Evolutionary conservation across 768 basidiomycete species (phyloP), one percentile per base, ranked within the genome.

Genomic region (Basidioascus undulatus): DNA sequence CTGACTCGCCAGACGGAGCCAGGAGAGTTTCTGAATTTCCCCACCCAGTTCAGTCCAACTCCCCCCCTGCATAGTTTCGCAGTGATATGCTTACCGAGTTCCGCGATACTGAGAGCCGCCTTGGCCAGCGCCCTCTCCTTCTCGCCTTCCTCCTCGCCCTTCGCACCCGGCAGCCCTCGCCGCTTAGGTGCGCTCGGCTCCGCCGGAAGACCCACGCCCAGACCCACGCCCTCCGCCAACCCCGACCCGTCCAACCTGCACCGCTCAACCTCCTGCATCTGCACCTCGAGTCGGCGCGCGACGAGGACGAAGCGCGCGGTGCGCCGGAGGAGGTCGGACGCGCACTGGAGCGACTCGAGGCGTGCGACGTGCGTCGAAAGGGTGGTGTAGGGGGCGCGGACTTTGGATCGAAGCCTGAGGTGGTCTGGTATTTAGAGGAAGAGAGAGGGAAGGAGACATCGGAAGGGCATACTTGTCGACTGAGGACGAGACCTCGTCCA

Each of bases 81-180:
- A 19, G n/a, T 37, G n/a, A 19, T 19, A 20, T 37, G 44, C 75
- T 49, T 45, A 82, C 84, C 66, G 32, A 96, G 63, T 56, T 98
- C 89, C 1, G 87, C 82, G 8, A 96, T 73, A 30, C 73, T 86
- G 50, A 94, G 61, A n/a, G 87, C 89, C 2, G 89, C 87, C 57
- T 87, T 87, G 2, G 84, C 77, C 51, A 94, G 73, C 13, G 70
- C 70, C 8, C 89, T 66, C 52, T 92, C 87, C 55, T 73, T 74
- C 48, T 82, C 78, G 23, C 81, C 76, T 50, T 76, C 76, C 26
- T 62, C 54, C 23, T 68, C 70, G 33, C 58, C 48, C 21, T 0
- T 6, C 19, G 13, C 4, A 16, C 30, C 35, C 32, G 10, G 2
- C 15, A 23, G 24, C 35, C 2, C 6, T 25, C n/a, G 7, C 18